Evolutionary conservation across 2,329 filamentous ascomycete species (phyloP).

Genomic region (Neopestalotiopsis sp.): DNA sequence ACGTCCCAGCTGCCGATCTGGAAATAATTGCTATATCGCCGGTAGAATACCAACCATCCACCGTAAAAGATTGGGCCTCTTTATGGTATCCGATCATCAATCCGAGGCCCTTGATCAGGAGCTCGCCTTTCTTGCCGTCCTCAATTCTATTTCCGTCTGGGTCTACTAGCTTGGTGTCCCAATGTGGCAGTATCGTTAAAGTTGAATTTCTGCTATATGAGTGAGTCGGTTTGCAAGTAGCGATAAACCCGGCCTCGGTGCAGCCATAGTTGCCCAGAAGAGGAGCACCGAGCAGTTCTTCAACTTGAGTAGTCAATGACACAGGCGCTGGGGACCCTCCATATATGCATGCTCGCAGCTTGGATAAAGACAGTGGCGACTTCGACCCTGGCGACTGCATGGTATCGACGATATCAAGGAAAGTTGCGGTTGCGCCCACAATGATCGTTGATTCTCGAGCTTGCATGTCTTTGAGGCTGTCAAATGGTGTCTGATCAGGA

Average conservation of each 20-base stretch:
- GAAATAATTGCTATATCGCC: conserved; percentile 5
- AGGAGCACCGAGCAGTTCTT: conserved; percentile 3
- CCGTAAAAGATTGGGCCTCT: background rate
- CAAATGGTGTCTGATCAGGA: conserved; percentile 2
- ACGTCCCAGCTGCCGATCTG: background rate
- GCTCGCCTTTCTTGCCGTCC: conserved; percentile 5
- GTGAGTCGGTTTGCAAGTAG: background rate
- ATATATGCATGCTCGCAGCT: conserved; percentile 1
- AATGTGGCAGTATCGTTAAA: background rate
- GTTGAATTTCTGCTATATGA: background rate
- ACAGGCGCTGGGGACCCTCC: background rate
- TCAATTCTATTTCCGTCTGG: background rate
- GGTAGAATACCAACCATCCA: conserved; percentile 7
- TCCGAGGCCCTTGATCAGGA: background rate
- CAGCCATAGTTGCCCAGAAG: conserved; percentile 8
- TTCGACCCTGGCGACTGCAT: background rate
- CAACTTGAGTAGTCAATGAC: background rate
- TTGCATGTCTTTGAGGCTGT: background rate
- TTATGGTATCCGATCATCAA: conserved; percentile 11
- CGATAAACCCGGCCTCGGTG: conserved; percentile 3
- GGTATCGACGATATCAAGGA: background rate
- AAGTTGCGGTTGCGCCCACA: background rate
- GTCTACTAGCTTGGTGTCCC: conserved; percentile 1
- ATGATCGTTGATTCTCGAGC: conserved; percentile 2
- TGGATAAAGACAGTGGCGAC: background rate